Conservation (phyloP, 805 yeast genomes). For the Teunomyces cretensis region DNA sequence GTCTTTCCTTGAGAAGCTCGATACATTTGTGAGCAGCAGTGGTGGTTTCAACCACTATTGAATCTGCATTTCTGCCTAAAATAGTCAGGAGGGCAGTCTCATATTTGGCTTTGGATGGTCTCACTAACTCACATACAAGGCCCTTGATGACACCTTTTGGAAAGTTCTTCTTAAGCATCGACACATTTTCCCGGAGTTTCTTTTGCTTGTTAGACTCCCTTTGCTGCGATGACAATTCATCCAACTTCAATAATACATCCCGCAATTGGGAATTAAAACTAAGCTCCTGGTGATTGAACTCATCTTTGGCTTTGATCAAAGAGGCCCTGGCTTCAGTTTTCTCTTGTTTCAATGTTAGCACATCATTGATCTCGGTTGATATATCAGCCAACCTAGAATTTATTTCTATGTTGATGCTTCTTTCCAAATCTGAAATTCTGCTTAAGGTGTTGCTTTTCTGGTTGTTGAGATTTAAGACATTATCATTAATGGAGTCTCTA, state of each 20-base stretch:
- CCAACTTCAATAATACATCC: conserved; percentile 57
- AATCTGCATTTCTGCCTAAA: conserved; percentile 76
- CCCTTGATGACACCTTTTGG: conserved; percentile 78
- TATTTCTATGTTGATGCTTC: conserved; percentile 32
- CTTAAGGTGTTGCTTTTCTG: conserved; percentile 38
- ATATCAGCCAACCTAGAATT: conserved; percentile 32
- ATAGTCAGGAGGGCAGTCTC: conserved; percentile 74
- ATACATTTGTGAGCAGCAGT: conserved; percentile 74
- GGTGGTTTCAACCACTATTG: conserved; percentile 77
- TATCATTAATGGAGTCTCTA: conserved; percentile 39
- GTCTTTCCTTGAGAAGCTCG: conserved; percentile 75
- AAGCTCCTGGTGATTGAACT: conserved; percentile 46
- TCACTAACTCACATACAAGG: conserved; percentile 72
- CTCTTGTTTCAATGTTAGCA: conserved; percentile 27
- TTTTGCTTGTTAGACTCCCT: conserved; percentile 74
- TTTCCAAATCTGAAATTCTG: conserved; percentile 41
- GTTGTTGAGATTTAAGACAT: conserved; percentile 20
- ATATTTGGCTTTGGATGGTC: conserved; percentile 71
- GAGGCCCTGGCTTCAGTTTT: conserved; percentile 23
- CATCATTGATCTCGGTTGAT: conserved; percentile 28
- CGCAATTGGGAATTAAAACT: conserved; percentile 64
- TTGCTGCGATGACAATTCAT: conserved; percentile 72
- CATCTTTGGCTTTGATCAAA: conserved; percentile 36
- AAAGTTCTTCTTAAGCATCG: conserved; percentile 65
- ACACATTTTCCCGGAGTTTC: conserved; percentile 68